Base-by-base conservation (phyloP, 2,329 filamentous ascomycete genomes). In the Colletotrichum musicola region DNA sequence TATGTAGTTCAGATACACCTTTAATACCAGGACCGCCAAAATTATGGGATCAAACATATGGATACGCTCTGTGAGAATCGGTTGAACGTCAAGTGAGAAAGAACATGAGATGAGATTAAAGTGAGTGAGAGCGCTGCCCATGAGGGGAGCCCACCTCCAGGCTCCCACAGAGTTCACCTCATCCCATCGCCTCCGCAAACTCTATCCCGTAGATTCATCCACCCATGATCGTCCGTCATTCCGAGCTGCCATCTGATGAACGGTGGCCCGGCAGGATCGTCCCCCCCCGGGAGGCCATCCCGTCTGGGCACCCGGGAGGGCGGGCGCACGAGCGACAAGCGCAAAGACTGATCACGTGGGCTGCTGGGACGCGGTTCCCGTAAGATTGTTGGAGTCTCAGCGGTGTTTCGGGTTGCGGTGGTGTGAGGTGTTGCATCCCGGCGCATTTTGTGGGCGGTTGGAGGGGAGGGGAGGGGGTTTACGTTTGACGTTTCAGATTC, bases 321-420 rank as follows among this genome's bases (percentile, higher is more conserved):
- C 10, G 10, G n/a, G 7, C 30, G 30, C 30, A 35, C 30, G 10
- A 10, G 30, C 30, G 12, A 10, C 30, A 10, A 35, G 6, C 30
- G 3, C 30, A 35, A 10, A 10, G 7, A 35, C 30, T 35, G 30
- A 46, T 65, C 65, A 68, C 61, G 55, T 68, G 65, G 65, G 4
- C 22, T 27, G 27, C 60, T 62, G 27, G 51, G 18, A 46, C 10
- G 12, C 40, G 14, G 40, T 14, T 42, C 20, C 20, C 40, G 47
- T 51, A 38, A 49, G 58, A 60, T 40, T 56, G 60, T 54, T 35
- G 16, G 53, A 46, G 67, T 69, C 63, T 68, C 67, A 69, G 63
- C 62, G 50, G 51, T 68, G 67, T 69, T 69, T 69, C 67, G 62
- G 57, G 51, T 57, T 56, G 57, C 63, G 50, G 56, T 58, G 38